Evolutionary conservation across 2,329 filamentous ascomycete genomes (phyloP).

Genomic region (Alternaria infectoria): DNA sequence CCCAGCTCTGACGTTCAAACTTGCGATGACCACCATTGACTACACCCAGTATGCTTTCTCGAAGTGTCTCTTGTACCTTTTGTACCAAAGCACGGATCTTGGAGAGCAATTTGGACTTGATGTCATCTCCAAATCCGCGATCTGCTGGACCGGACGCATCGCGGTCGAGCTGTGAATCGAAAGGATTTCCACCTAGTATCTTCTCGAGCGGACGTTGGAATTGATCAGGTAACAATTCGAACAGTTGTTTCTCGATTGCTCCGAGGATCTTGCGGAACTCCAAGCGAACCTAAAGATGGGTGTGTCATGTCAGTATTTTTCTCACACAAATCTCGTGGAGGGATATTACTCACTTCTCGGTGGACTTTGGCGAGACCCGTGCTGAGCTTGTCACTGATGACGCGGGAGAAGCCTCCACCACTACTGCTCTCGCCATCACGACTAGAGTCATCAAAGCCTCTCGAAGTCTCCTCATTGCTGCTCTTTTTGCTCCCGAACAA

Average conservation of each 20-base stretch:
- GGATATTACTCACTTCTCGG: constrained; percentile 19
- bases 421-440: constrained; percentile 20
- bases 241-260: constrained; percentile 38
- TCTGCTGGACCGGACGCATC: constrained; percentile 30
- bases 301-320: background rate
- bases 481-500: constrained; percentile 31
- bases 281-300: constrained; percentile 18
- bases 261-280: constrained; percentile 39
- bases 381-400: constrained; percentile 39
- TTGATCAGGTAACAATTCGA: constrained; percentile 37
- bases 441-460: constrained; percentile 20
- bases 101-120: constrained; percentile 33
- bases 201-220: constrained; percentile 39
- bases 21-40: constrained; percentile 41
- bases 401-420: constrained; percentile 31
- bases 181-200: constrained; percentile 39
- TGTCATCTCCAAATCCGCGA: constrained; percentile 37
- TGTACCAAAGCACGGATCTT: constrained; percentile 36
- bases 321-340: background rate
- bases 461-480: constrained; percentile 24
- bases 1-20: constrained; percentile 39
- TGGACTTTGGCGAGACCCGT: constrained; percentile 40
- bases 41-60: constrained; percentile 37
- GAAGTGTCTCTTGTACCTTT: constrained; percentile 39
- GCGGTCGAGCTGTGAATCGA: constrained; percentile 37